phyloP scores from a whole-genome alignment of 176 grass and related monocot species.

The Carex cristatella region DNA sequence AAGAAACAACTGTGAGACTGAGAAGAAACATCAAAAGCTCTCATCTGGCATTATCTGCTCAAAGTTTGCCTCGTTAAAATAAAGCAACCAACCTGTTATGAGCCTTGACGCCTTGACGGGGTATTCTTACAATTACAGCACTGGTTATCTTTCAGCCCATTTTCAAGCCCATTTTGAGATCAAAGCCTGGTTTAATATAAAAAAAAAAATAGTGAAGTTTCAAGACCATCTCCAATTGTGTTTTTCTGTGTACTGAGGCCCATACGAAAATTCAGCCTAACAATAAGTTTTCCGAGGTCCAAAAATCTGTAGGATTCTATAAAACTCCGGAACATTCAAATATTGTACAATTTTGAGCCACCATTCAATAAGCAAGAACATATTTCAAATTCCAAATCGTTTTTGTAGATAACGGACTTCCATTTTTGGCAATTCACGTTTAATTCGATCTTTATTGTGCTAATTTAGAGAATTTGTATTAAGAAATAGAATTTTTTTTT shows the following conservation, averaged over 20 bases:
- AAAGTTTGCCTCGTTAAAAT: slow-evolving; percentile 64
- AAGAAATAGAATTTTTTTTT: background rate
- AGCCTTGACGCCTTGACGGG: background rate
- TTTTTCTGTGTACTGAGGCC: background rate
- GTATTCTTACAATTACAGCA: background rate
- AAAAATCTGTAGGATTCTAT: too few relatives aligned
- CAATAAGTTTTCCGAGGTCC: background rate
- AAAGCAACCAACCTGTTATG: background rate
- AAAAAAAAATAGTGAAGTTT: background rate
- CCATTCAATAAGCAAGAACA: background rate
- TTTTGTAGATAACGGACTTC: background rate
- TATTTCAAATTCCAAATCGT: background rate
- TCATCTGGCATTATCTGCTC: slow-evolving; percentile 85
- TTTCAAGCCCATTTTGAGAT: background rate
- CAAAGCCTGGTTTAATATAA: background rate
- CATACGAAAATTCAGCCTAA: background rate
- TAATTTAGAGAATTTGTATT: background rate
- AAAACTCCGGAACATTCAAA: too few relatives aligned
- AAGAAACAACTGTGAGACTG: slow-evolving; percentile 26
- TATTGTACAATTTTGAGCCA: background rate
- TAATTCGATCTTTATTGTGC: background rate
- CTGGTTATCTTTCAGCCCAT: background rate
- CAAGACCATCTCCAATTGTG: background rate
- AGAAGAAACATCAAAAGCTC: slow-evolving; percentile 66
- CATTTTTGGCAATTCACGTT: too few relatives aligned